phyloP scores from a whole-genome alignment of 768 basidiomycete genomes.

The Rhodotorula paludigena region DNA sequence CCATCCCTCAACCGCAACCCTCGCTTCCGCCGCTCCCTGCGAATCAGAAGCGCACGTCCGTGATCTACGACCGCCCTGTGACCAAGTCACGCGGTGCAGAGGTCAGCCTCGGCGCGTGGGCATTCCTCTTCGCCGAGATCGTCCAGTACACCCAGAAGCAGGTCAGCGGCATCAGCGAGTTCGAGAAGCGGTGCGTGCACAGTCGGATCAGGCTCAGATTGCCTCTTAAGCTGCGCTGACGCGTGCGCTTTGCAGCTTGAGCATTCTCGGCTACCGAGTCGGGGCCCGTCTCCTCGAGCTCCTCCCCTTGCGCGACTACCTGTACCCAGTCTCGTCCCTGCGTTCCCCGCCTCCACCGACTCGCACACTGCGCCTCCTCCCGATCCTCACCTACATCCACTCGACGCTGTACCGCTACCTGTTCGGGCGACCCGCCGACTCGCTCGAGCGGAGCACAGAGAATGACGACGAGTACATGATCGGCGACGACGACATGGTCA shows the following conservation, averaged over 20 bases:
- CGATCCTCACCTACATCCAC: slow-evolving; percentile 87
- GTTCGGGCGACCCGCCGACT: slow-evolving; percentile 89
- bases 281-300: slow-evolving; percentile 82
- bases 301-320: slow-evolving; percentile 69
- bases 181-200: slow-evolving; percentile 72
- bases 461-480: slow-evolving; percentile 99
- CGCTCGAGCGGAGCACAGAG: slow-evolving; percentile 91
- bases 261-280: slow-evolving; percentile 86
- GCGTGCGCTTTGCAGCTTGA: slow-evolving; percentile 57
- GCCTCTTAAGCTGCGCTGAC: neutral
- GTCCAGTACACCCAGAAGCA: slow-evolving; percentile 95
- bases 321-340: slow-evolving; percentile 47
- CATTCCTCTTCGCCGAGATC: slow-evolving; percentile 87
- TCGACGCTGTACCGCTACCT: slow-evolving; percentile 92
- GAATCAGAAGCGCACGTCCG: slow-evolving; percentile 2
- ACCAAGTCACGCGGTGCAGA: slow-evolving; percentile 81
- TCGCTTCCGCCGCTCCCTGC: slow-evolving; percentile 1
- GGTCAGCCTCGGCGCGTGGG: slow-evolving; percentile 74
- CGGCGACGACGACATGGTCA: slow-evolving; percentile 87
- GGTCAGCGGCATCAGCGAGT: slow-evolving; percentile 87
- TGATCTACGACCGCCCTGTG: slow-evolving; percentile 79
- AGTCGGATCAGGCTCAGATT: neutral
- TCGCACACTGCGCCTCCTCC: slow-evolving; percentile 82
- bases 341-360: slow-evolving; percentile 67
- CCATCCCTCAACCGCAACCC: neutral